Evolutionary conservation across 257 asterid species (phyloP), one percentile per base, ranked within the genome.

Genomic region (Datura wrightii): DNA sequence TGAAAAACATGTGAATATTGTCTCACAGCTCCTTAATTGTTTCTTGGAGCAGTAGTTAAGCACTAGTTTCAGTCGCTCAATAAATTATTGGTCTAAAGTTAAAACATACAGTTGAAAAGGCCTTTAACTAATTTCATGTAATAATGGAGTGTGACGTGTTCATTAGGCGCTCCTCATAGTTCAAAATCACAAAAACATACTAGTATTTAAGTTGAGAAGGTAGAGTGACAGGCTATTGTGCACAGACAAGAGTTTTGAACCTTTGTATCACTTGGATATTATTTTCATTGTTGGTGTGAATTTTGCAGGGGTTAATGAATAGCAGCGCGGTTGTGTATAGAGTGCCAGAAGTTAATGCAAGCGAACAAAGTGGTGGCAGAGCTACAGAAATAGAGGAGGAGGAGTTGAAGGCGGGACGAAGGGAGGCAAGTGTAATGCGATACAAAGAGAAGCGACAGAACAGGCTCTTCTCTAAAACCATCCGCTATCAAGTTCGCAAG

Each of bases 391-490:
- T 10, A 19, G 56, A 46, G 10, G 84, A 39, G 83, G 69, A 41
- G 80, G 41, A 18, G 79, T 54, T 54, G 60, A 89, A 79, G 83
- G 14, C 71, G 3, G 93, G 88, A 46, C 90, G 87, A 80, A 94
- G 99, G 81, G 93, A 93, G 83, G 99, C 98, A 0, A 92, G 99
- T 70, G 92, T 95, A 24, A 87, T 90, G 83, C 92, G 99, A 87
- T 95, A 95, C 92, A 95, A 94, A 87, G 98, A 93, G 86, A 95
- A 95, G 89, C 87, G 99, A 89, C 98, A 84, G 67, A 93, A 91
- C 54, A 86, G 99, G 60, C 97, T 95, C 83, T 94, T 90, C 87
- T 88, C 97, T 63, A 94, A 91, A 80, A 91, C 86, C 76, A 94
- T 94, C 42, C 90, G 99, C 11, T 95, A 95, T 71, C 91, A 95